A percentile compares a stretch with the other conserved stretches of the same genome.
Conservation (phyloP, 1,139 yeast genomes). For the Saccharomyces uvarum region DNA sequence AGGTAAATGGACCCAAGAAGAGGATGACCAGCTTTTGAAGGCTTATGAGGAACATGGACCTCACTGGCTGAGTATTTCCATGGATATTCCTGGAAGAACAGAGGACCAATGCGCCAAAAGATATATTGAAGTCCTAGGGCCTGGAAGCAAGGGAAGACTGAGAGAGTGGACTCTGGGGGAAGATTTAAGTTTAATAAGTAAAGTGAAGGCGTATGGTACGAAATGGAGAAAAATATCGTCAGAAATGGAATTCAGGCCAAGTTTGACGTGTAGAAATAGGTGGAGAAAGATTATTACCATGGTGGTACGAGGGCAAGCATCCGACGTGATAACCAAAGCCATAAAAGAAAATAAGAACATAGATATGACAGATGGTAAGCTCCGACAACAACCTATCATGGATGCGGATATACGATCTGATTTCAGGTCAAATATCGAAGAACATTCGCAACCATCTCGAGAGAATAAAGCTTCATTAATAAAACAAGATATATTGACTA, state of each 20-base stretch:
- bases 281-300: conserved; percentile 84
- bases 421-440: background rate
- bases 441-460: background rate
- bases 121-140: conserved; percentile 82
- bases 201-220: conserved; percentile 71
- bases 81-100: conserved; percentile 72
- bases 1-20: conserved; percentile 86
- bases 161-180: conserved; percentile 77
- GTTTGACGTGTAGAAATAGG: conserved; percentile 82
- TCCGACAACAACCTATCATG: background rate
- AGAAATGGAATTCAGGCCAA: conserved; percentile 72
- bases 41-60: conserved; percentile 69
- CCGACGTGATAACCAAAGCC: conserved; percentile 25
- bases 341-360: conserved; percentile 31
- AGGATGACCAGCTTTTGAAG: conserved; percentile 56
- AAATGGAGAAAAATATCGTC: conserved; percentile 80
- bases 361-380: conserved; percentile 14
- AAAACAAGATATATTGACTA: background rate
- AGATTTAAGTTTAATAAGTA: conserved; percentile 57
- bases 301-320: conserved; percentile 49
- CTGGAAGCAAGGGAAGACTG: conserved; percentile 62
- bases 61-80: conserved; percentile 78
- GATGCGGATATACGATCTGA: background rate
- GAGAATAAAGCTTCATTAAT: background rate
- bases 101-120: conserved; percentile 94